These are phyloP conservation scores for Tardiomyces depauwii DNA, from an alignment of 1,139 yeast species.

Conservation along the genomic window DNA sequence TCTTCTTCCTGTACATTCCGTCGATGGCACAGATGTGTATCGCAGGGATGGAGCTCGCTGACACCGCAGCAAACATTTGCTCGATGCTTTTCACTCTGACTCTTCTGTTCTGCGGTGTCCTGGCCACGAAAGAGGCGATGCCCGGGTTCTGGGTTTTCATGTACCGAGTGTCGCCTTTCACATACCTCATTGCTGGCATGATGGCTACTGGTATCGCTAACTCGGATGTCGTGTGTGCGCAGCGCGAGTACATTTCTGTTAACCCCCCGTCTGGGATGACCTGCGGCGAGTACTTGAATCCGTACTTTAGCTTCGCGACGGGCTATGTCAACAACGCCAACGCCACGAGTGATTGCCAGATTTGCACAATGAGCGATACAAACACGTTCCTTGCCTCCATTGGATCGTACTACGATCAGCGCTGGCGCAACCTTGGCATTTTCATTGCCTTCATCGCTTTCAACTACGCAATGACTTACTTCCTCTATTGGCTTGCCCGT, in stretches of 20 bases:
- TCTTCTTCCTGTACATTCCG: constrained; percentile 49
- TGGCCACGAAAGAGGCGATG: constrained; percentile 48
- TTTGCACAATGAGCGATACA: constrained; percentile 43
- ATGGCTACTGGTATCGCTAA: constrained; percentile 43
- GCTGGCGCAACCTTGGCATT: constrained; percentile 55
- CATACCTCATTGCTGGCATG: constrained; percentile 53
- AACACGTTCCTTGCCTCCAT: constrained; percentile 40
- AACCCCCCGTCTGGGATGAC: constrained; percentile 50
- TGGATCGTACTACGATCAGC: constrained; percentile 34
- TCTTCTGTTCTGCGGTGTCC: constrained; percentile 73
- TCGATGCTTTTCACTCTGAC: constrained; percentile 54
- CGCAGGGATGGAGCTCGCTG: constrained; percentile 55
- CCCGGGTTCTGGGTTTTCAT: constrained; percentile 61
- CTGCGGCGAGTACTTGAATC: constrained; percentile 42
- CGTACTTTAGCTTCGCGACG: constrained; percentile 25
- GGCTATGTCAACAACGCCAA: constrained; percentile 49
- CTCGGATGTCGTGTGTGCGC: constrained; percentile 42
- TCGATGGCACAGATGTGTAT: constrained; percentile 56
- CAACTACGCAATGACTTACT: constrained; percentile 37
- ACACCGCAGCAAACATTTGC: constrained; percentile 63
- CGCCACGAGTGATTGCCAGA: constrained; percentile 44
- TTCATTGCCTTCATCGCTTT: constrained; percentile 38
- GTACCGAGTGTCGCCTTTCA: constrained; percentile 61
- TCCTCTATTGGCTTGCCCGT: constrained; percentile 66
- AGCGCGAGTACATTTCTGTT: constrained; percentile 39